phyloP scores from a whole-genome alignment of 305 asterid species.

The Solanum chacoense region DNA sequence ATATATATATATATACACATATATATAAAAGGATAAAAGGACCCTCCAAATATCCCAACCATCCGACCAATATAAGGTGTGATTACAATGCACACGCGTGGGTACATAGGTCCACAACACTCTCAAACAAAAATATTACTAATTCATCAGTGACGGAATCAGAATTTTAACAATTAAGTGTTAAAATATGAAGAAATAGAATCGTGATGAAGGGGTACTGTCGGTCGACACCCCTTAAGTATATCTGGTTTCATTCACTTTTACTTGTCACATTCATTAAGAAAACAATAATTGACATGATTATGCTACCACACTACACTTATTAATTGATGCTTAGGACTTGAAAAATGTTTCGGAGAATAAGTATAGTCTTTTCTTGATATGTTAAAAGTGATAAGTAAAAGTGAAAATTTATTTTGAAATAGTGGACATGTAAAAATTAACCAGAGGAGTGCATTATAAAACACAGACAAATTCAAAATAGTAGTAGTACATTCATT shows the following conservation, averaged over 20 bases:
- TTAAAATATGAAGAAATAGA: no score
- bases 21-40: not conserved
- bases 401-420: no score
- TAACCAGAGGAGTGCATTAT: no score
- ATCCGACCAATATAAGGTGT: slow-evolving; percentile 27
- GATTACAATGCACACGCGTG: slow-evolving; percentile 28
- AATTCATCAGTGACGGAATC: no score
- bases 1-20: not conserved
- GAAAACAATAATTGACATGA: not conserved
- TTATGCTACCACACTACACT: not conserved
- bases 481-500: not conserved
- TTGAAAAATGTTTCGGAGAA: not conserved
- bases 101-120: not conserved
- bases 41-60: slow-evolving; percentile 17
- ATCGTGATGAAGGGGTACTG: not conserved
- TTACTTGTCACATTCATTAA: not conserved
- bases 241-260: no score
- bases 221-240: not conserved
- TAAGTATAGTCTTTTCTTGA: no score
- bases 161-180: no score
- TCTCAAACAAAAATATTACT: not conserved
- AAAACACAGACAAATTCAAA: not conserved
- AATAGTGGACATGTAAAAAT: no score
- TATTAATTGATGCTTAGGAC: not conserved
- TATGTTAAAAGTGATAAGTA: no score